Evolutionary conservation across 257 asterid species (phyloP).

Genomic region (Solanum corneliomulleri): DNA sequence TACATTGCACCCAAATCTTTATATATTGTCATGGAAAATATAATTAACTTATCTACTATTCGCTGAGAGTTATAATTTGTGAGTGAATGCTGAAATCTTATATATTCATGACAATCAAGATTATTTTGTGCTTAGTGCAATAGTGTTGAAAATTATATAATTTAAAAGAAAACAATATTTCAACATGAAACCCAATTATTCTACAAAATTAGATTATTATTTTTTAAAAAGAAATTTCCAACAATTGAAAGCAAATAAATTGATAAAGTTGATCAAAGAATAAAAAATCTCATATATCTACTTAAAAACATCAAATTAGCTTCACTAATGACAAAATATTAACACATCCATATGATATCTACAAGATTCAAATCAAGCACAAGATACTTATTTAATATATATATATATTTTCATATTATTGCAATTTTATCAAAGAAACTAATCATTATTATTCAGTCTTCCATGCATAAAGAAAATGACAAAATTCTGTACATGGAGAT

Average conservation of each 20-base stretch:
- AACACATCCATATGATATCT: not conserved
- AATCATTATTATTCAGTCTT: slow-evolving; percentile 31
- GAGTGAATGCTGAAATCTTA: not conserved
- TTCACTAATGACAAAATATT: not conserved
- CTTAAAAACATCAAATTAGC: not conserved
- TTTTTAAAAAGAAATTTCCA: not conserved
- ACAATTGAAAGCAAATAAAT: not conserved
- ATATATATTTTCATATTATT: not conserved
- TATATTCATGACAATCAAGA: not conserved
- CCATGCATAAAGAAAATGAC: slow-evolving; percentile 80
- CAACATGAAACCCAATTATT: not conserved
- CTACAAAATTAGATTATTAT: not conserved
- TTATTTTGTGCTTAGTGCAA: not conserved
- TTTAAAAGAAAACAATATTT: not conserved
- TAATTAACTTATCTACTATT: not conserved
- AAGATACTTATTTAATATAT: not conserved
- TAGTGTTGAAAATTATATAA: not conserved
- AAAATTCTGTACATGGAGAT: slow-evolving; percentile 28
- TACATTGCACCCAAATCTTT: not conserved
- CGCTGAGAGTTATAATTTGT: not conserved
- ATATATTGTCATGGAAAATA: too few species aligned
- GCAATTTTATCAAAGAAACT: not conserved
- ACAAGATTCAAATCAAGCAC: not conserved
- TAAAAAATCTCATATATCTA: not conserved
- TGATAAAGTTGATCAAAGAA: not conserved